A percentile compares a stretch with the other conserved stretches of the same genome.
Conservation (phyloP, 2,329 filamentous ascomycete species). For the Coniochaeta sp. region DNA sequence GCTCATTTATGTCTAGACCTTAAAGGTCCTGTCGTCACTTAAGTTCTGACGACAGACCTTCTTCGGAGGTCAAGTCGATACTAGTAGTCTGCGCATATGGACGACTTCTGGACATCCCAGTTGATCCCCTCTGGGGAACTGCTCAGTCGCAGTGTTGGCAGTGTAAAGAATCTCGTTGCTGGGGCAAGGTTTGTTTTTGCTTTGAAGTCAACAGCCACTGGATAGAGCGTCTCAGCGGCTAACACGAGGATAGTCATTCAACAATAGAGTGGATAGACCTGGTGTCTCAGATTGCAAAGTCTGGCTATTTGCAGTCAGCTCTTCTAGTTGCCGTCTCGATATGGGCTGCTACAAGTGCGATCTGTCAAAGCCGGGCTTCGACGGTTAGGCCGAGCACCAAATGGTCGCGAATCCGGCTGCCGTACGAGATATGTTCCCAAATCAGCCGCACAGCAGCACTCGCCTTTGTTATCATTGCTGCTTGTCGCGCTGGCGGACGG, state of each 20-base stretch:
- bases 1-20: not conserved
- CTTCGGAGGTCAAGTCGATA: not conserved
- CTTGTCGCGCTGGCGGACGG: conserved; percentile 22
- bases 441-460: conserved; percentile 28
- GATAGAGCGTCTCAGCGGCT: not conserved
- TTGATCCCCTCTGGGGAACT: not conserved
- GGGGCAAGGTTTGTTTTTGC: not conserved
- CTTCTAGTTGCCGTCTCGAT: conserved; percentile 15
- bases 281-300: not conserved
- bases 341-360: conserved; percentile 11
- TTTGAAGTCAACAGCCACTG: not conserved
- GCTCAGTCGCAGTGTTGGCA: not conserved
- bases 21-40: not conserved
- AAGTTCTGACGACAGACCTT: not conserved
- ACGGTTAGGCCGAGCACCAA: conserved; percentile 24
- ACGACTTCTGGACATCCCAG: not conserved
- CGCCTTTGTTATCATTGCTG: conserved; percentile 30
- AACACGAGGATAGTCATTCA: not conserved
- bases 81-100: not conserved
- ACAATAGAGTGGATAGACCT: not conserved
- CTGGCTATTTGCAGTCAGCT: not conserved
- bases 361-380: conserved; percentile 23
- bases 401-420: conserved; percentile 30
- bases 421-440: conserved; percentile 36
- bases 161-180: not conserved